A percentile compares a stretch with the other conserved stretches of the same genome.
Conservation (phyloP, 2,329 filamentous ascomycete genomes). For the Verticillium dahliae region DNA sequence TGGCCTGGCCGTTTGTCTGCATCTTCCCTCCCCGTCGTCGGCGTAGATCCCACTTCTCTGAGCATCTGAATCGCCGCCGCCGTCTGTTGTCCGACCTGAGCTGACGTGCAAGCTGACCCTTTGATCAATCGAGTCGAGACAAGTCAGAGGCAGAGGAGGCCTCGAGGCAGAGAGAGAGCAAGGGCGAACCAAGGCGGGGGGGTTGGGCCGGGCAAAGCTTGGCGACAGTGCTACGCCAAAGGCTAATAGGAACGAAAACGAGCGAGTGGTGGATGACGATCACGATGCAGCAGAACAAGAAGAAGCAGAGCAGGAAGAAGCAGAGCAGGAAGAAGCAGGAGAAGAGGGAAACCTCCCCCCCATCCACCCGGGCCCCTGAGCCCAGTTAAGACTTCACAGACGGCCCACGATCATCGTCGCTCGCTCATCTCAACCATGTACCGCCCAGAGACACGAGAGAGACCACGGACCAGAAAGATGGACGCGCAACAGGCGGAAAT, state of each 20-base stretch:
- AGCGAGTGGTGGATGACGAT: background rate
- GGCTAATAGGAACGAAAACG: background rate
- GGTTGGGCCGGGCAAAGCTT: background rate
- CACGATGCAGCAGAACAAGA: background rate
- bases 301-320: no score
- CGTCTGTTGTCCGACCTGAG: no score
- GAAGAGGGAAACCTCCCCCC: background rate
- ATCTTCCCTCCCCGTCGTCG: no score
- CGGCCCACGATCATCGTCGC: no score
- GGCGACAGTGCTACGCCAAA: background rate
- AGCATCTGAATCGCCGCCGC: no score
- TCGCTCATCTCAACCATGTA: no score
- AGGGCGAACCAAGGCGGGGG: background rate
- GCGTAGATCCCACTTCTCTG: no score
- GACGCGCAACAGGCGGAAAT: background rate
- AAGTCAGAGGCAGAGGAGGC: background rate
- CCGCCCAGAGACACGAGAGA: background rate
- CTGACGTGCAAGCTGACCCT: no score
- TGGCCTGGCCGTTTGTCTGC: no score
- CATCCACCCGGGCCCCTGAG: no score
- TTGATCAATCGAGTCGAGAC: background rate
- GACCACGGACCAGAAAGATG: background rate
- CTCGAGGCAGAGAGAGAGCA: background rate
- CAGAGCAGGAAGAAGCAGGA: background rate
- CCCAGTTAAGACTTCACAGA: no score